A percentile compares a stretch with the other conserved stretches of the same genome.
These are phyloP conservation scores for Epithele typhae DNA, from an alignment of 768 basidiomycete species.

Conservation along the genomic window DNA sequence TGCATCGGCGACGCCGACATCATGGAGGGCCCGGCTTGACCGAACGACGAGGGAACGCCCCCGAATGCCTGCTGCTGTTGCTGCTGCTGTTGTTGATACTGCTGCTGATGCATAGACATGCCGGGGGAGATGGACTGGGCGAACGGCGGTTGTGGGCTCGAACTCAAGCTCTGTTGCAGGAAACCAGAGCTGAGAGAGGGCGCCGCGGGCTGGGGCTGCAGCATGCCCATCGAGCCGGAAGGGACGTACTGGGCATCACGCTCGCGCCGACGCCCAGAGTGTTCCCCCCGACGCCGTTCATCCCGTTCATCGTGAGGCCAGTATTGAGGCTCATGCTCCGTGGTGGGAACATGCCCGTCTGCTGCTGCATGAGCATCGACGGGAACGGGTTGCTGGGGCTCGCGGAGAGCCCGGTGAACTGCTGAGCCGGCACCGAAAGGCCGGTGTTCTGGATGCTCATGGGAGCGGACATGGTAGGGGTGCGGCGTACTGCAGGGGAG, in stretches of 20 bases:
- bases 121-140: slow-evolving; percentile 11
- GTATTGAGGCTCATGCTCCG: slow-evolving; percentile 22
- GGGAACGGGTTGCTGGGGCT: slow-evolving; percentile 20
- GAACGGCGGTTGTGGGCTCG: slow-evolving; percentile 19
- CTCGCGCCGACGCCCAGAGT: neutral
- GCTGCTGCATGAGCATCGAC: slow-evolving; percentile 13
- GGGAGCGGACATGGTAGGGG: slow-evolving; percentile 16
- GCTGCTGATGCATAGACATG: neutral
- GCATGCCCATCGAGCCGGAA: too few relatives aligned
- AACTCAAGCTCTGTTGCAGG: slow-evolving; percentile 4
- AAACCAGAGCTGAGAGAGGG: neutral
- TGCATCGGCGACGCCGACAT: slow-evolving; percentile 7
- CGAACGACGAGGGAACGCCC: slow-evolving; percentile 10
- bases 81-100: too few relatives aligned
- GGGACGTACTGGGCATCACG: slow-evolving; percentile 9
- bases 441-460: slow-evolving; percentile 7
- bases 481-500: too few relatives aligned
- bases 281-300: neutral
- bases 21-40: slow-evolving; percentile 10
- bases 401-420: slow-evolving; percentile 18
- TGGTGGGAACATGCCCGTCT: slow-evolving; percentile 12
- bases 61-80: slow-evolving; percentile 8
- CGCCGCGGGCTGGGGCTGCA: slow-evolving; percentile 7
- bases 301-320: slow-evolving; percentile 8
- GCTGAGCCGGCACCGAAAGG: slow-evolving; percentile 11